Evolutionary conservation across 176 grass and related monocot genomes (phyloP), one percentile per base, ranked within the genome.

Genomic region (Eleusine indica): DNA sequence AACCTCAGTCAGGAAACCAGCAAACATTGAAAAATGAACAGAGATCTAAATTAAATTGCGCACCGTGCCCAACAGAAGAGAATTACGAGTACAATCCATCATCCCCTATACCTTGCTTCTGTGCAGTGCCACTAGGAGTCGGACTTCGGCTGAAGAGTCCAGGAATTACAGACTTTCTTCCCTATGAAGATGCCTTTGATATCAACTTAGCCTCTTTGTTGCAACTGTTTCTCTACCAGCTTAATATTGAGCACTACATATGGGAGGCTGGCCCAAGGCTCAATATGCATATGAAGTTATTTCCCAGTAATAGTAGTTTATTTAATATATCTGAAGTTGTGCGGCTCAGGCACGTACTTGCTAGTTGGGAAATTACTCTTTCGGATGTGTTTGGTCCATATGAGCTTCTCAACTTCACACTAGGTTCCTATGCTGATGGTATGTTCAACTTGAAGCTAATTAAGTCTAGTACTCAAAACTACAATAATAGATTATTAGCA

Each of bases 321-420:
- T 99, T 99, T 76, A 96, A 90, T 87, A 64, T 66, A 66, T 79
- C 70, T 58, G 93, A 99, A 78, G 16, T 94, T 68, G 68, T 91
- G 40, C 73, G 89, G 41, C 87, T 99, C 71, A 80, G 85, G 84
- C 76, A 49, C 6, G 49, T 89, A 82, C 90, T 98, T 79, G 74
- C 89, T 63, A 85, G 83, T 70, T 98, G 96, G 96, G 80, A 87
- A 64, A 92, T 98, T 56, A 89, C 93, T 18, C 85, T 93, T 85
- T 91, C 86, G 54, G 96, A 98, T 89, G 80, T 95, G 16, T 98
- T 93, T 83, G 96, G 96, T 75, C 96, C 96, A 74, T 98, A 98
- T 80, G 96, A 98, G 77, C 78, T 98, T 83, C 96, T 98, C 77
- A 90, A 93, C 80, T 92, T 98, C 86, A 87, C 91, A 66, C 35